Evolutionary conservation across 2,329 filamentous ascomycete genomes (phyloP).

Genomic region (Stenocarpella maydis): DNA sequence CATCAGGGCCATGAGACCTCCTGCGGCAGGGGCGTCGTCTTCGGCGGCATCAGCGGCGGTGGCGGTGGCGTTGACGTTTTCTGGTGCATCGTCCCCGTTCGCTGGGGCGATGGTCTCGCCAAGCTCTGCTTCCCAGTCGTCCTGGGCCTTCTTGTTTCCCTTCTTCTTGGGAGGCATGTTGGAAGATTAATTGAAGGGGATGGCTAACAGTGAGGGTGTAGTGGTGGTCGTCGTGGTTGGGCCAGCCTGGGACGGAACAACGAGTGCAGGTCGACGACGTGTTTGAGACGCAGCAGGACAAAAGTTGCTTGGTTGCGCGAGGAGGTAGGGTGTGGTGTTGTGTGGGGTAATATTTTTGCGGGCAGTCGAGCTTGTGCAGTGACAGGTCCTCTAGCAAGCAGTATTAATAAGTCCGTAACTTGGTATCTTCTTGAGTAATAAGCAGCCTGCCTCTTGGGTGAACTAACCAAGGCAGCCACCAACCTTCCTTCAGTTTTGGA

Average conservation of each 20-base stretch:
- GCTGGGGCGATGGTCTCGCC: slow-evolving; percentile 78
- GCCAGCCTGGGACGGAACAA: slow-evolving; percentile 1
- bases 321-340: background rate
- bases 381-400: too few species aligned
- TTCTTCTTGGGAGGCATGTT: slow-evolving; percentile 96
- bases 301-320: background rate
- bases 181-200: background rate
- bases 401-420: too few species aligned
- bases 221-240: background rate
- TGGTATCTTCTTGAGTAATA: too few species aligned
- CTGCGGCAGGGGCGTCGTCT: slow-evolving; percentile 63
- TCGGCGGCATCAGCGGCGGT: slow-evolving; percentile 56
- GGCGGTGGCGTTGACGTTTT: slow-evolving; percentile 56
- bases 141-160: slow-evolving; percentile 80
- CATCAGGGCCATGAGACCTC: slow-evolving; percentile 79
- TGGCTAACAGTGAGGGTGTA: background rate
- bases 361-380: slow-evolving; percentile 22
- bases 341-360: slow-evolving; percentile 34
- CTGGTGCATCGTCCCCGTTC: slow-evolving; percentile 53
- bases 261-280: background rate
- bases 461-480: too few species aligned
- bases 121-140: slow-evolving; percentile 95
- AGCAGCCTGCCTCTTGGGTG: too few species aligned
- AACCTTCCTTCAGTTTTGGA: too few species aligned
- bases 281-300: background rate